Percentiles rank a stretch among this genome's conserved stretches.
Conservation (phyloP, 192 early-diverging fungal species). For the Linnemannia zychae region DNA sequence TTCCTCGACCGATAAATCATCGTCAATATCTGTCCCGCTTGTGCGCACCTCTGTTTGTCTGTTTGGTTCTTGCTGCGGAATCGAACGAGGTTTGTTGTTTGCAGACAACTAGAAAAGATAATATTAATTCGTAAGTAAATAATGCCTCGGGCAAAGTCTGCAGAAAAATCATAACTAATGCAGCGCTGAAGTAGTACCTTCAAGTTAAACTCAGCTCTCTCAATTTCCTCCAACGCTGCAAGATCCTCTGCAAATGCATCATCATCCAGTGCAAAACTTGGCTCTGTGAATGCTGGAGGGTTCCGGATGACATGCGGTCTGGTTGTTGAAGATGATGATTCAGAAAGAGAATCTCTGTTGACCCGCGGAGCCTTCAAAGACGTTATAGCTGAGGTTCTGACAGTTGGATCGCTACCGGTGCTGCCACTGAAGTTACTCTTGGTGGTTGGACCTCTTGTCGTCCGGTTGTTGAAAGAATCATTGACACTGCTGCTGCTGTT, state of each 20-base stretch:
- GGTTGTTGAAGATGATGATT: background rate
- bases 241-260: conserved; percentile 33
- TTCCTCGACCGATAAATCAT: conserved; percentile 29
- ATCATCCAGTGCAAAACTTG: conserved; percentile 8
- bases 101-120: background rate
- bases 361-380: background rate
- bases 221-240: conserved; percentile 10
- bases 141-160: no score
- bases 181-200: background rate
- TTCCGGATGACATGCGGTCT: background rate
- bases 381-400: background rate
- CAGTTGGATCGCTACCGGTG: background rate
- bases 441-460: background rate
- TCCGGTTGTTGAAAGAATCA: background rate
- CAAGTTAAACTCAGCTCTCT: conserved; percentile 11
- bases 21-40: background rate
- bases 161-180: no score
- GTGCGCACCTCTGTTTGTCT: background rate
- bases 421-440: background rate
- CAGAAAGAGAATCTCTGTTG: background rate
- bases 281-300: background rate
- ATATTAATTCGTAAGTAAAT: background rate
- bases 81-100: background rate
- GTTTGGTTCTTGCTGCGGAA: background rate
- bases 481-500: background rate